A percentile compares a stretch with the other conserved stretches of the same genome.
Evolutionary conservation across 768 basidiomycete genomes (phyloP).

Genomic region (Mycena galopus): DNA sequence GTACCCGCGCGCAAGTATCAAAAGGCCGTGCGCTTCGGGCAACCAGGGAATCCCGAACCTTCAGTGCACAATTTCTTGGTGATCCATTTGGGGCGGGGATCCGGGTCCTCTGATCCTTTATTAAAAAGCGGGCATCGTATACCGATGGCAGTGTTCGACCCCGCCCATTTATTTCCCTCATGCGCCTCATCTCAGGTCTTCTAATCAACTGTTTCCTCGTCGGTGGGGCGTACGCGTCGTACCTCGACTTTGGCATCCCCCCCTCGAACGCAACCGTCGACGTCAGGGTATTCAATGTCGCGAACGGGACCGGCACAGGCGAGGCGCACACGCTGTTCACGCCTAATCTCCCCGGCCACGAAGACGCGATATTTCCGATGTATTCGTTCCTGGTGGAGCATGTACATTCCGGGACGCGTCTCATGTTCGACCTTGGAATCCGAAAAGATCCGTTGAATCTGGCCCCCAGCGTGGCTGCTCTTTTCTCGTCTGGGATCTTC

Average conservation of each 20-base stretch:
- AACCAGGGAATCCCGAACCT: too few species aligned
- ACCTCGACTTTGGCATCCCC: constrained; percentile 18
- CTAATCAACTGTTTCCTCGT: not conserved
- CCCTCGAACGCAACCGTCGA: constrained; percentile 21
- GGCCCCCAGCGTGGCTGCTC: not conserved
- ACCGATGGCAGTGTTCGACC: too few species aligned
- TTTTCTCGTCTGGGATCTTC: not conserved
- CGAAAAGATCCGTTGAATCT: constrained; percentile 24
- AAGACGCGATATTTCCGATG: not conserved
- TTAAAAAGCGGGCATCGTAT: too few species aligned
- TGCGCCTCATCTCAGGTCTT: constrained; percentile 8
- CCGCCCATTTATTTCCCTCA: too few species aligned
- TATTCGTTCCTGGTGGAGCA: constrained; percentile 29
- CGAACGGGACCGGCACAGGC: not conserved
- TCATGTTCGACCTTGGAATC: constrained; percentile 35
- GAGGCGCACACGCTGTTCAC: not conserved
- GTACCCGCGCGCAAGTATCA: too few species aligned
- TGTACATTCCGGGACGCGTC: not conserved
- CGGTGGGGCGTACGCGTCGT: not conserved
- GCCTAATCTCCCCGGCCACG: constrained; percentile 1
- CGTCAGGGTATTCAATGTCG: constrained; percentile 25
- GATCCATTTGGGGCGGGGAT: too few species aligned
- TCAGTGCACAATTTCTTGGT: too few species aligned
- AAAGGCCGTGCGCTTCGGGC: too few species aligned
- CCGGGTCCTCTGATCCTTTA: too few species aligned